Percentiles rank a stretch among this genome's conserved stretches.
These are phyloP conservation scores for Fraxinus ornus DNA, from an alignment of 305 asterid species.

Conservation along the genomic window DNA sequence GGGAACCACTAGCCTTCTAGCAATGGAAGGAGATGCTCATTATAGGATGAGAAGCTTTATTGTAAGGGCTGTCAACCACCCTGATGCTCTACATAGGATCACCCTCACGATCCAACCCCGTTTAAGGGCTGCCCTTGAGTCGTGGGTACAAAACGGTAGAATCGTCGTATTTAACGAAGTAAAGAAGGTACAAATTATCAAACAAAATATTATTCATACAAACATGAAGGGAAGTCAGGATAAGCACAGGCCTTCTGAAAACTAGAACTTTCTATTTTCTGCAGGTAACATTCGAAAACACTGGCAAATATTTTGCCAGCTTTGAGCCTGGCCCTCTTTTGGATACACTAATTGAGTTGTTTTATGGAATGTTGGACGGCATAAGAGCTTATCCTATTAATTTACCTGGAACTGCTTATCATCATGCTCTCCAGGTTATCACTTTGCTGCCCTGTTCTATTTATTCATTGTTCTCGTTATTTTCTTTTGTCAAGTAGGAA, in stretches of 20 bases:
- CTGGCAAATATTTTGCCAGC: slow-evolving; percentile 48
- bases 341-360: slow-evolving; percentile 39
- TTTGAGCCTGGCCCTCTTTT: slow-evolving; percentile 41
- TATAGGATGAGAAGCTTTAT: slow-evolving; percentile 44
- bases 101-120: slow-evolving; percentile 51
- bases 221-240: neutral
- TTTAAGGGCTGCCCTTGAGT: slow-evolving; percentile 31
- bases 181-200: slow-evolving; percentile 36
- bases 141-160: slow-evolving; percentile 45
- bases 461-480: neutral
- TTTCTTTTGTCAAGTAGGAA: neutral
- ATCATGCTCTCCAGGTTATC: slow-evolving; percentile 38
- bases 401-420: slow-evolving; percentile 46
- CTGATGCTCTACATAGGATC: slow-evolving; percentile 48
- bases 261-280: neutral
- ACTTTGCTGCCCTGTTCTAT: neutral
- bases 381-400: slow-evolving; percentile 44
- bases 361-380: slow-evolving; percentile 33
- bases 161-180: slow-evolving; percentile 34
- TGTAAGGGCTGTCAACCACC: slow-evolving; percentile 42
- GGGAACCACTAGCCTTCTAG: slow-evolving; percentile 37
- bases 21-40: slow-evolving; percentile 43
- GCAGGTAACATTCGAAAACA: slow-evolving; percentile 42
- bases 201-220: neutral
- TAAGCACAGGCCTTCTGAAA: neutral